phyloP scores from a whole-genome alignment of 2,329 filamentous ascomycete species.

The Aspergillus intermedius region DNA sequence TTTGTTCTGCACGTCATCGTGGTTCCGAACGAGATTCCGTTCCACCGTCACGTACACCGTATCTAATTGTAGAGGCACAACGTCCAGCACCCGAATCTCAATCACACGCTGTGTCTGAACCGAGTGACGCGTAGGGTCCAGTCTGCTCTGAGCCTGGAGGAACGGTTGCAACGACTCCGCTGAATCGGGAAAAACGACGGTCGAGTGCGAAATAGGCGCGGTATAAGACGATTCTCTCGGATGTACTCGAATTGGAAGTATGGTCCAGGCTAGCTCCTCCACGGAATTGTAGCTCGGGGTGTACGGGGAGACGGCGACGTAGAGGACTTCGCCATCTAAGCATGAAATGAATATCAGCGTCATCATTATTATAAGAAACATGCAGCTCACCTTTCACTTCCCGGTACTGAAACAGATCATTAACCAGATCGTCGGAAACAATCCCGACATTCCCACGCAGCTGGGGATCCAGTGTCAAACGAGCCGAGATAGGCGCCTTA shows the following conservation, averaged over 20 bases:
- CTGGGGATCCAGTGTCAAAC: slow-evolving; percentile 76
- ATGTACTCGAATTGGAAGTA: slow-evolving; percentile 64
- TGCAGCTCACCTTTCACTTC: slow-evolving; percentile 45
- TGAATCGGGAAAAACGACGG: slow-evolving; percentile 67
- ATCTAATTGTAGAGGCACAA: slow-evolving; percentile 71
- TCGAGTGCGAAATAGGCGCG: slow-evolving; percentile 63
- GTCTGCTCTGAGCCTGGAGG: slow-evolving; percentile 62
- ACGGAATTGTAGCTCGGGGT: slow-evolving; percentile 36
- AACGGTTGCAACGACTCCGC: slow-evolving; percentile 74
- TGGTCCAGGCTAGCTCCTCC: slow-evolving; percentile 69
- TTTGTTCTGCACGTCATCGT: slow-evolving; percentile 76
- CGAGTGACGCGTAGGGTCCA: slow-evolving; percentile 68
- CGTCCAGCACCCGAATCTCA: slow-evolving; percentile 76
- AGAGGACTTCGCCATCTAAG: slow-evolving; percentile 29
- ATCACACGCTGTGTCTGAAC: slow-evolving; percentile 69
- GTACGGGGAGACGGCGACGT: slow-evolving; percentile 43
- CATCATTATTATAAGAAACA: not conserved
- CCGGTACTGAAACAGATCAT: slow-evolving; percentile 64
- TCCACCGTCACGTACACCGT: slow-evolving; percentile 83
- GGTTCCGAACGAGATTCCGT: slow-evolving; percentile 66
- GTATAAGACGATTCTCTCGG: slow-evolving; percentile 44
- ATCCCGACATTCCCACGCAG: slow-evolving; percentile 79
- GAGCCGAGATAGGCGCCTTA: slow-evolving; percentile 69
- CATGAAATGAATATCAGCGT: slow-evolving; percentile 5
- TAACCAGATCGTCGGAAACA: slow-evolving; percentile 77